phyloP scores from a whole-genome alignment of 345 rosid genomes.

The Cardiospermum halicacabum region DNA sequence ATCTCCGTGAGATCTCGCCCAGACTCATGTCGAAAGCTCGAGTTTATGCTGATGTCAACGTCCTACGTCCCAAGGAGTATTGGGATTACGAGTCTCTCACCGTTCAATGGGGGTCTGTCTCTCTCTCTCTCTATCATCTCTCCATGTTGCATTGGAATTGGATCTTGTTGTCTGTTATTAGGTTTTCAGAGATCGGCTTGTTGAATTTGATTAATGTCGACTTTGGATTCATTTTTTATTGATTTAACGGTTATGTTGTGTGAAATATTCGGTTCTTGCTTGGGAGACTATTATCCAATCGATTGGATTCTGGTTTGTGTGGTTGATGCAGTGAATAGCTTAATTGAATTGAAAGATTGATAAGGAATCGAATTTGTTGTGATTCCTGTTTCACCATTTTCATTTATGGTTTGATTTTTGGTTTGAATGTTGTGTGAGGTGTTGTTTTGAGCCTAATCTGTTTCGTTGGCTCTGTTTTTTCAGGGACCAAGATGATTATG shows the following conservation, averaged over 20 bases:
- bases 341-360: too few species aligned
- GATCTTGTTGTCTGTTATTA: not conserved
- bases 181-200: not conserved
- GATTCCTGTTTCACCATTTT: too few species aligned
- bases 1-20: conserved; percentile 32
- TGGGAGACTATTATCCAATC: too few species aligned
- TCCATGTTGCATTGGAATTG: not conserved
- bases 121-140: not conserved
- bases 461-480: conserved; percentile 10
- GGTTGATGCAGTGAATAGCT: too few species aligned
- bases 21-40: conserved; percentile 80
- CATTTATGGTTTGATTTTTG: too few species aligned
- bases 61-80: conserved; percentile 81
- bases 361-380: too few species aligned
- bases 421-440: too few species aligned
- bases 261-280: too few species aligned
- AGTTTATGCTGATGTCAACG: conserved; percentile 82
- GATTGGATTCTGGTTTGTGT: too few species aligned
- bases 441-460: not conserved
- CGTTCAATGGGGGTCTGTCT: conserved; percentile 76
- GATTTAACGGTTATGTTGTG: not conserved
- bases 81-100: conserved; percentile 86
- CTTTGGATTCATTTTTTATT: not conserved
- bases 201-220: not conserved
- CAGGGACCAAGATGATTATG: conserved; percentile 89